phyloP scores from a whole-genome alignment of 371 early-diverging fungal genomes.

The Batkoa obscura region DNA sequence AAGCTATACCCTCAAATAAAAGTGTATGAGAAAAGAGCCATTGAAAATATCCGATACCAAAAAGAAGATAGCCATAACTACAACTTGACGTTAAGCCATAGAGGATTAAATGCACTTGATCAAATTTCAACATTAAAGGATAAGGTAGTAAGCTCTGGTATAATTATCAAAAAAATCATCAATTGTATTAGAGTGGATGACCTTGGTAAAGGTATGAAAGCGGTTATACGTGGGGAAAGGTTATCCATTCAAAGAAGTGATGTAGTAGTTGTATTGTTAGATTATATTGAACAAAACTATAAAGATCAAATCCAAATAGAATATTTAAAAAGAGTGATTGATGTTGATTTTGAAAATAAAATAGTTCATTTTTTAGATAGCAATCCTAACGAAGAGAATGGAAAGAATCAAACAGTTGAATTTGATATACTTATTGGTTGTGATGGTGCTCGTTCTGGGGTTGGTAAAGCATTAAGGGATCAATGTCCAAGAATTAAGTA shows the following conservation, averaged over 20 bases:
- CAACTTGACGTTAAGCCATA: not conserved
- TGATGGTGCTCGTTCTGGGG: not conserved
- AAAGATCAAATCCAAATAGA: not conserved
- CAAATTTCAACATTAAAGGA: no score
- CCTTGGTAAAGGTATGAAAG: not conserved
- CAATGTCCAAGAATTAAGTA: not conserved
- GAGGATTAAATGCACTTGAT: not conserved
- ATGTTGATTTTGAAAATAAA: not conserved
- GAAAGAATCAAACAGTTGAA: not conserved
- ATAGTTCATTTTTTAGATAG: not conserved
- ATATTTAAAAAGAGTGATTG: not conserved
- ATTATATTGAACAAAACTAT: not conserved
- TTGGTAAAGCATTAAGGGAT: not conserved
- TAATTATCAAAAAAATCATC: no score
- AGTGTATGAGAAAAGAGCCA: not conserved
- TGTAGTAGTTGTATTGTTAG: not conserved
- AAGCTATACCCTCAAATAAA: not conserved
- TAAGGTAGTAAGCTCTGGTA: no score
- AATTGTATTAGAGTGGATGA: not conserved
- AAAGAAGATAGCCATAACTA: not conserved
- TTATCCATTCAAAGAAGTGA: slow-evolving; percentile 1
- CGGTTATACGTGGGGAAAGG: not conserved
- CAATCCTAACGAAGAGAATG: not conserved
- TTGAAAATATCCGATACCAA: no score
- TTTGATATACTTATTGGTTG: not conserved